Conservation (phyloP, 352 stramenopile genomes). For the Globisporangium ultimum region DNA sequence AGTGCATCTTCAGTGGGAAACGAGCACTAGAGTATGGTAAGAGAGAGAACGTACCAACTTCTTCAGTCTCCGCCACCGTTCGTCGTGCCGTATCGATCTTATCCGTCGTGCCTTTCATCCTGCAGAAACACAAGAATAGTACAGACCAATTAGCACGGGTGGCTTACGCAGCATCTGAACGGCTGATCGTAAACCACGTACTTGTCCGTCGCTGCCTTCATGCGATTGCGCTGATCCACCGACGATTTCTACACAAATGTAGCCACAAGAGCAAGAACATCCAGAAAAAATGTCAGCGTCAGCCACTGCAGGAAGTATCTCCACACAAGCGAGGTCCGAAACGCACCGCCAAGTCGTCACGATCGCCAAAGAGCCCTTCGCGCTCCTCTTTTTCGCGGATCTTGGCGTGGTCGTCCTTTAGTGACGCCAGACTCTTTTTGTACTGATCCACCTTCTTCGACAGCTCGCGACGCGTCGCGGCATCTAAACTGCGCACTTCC, state of each 20-base stretch:
- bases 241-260: constrained; percentile 39
- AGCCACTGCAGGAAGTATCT: no score
- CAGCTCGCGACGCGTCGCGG: constrained; percentile 74
- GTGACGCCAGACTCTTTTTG: constrained; percentile 84
- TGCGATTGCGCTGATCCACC: constrained; percentile 65
- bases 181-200: constrained; percentile 18
- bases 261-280: constrained; percentile 1
- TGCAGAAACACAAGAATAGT: constrained; percentile 10
- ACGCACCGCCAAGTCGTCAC: constrained; percentile 54
- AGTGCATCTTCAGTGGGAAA: neutral
- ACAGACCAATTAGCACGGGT: neutral
- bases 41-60: constrained; percentile 59
- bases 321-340: no score
- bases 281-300: no score
- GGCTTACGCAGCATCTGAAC: no score
- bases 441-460: constrained; percentile 90
- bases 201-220: constrained; percentile 82
- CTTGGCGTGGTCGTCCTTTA: constrained; percentile 76
- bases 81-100: constrained; percentile 74
- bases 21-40: neutral
- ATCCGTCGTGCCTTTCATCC: constrained; percentile 83
- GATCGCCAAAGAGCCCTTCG: constrained; percentile 80
- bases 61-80: constrained; percentile 82
- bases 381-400: constrained; percentile 84
- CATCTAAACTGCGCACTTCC: constrained; percentile 80